Percentiles rank a stretch among this genome's conserved stretches.
Evolutionary conservation across 2,329 filamentous ascomycete genomes (phyloP).

Genomic region (Arthrinium phaeospermum): DNA sequence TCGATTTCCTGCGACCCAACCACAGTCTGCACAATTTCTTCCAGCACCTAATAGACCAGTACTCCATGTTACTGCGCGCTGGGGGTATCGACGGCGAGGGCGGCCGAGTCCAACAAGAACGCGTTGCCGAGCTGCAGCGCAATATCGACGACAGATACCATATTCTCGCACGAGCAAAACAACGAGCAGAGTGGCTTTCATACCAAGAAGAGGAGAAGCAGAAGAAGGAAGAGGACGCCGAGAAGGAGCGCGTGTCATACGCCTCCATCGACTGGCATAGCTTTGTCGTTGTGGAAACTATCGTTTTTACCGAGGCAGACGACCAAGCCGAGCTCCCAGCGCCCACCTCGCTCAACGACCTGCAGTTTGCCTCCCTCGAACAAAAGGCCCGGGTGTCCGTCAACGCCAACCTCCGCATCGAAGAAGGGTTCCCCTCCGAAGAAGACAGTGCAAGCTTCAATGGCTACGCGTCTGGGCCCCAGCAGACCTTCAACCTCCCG

Average conservation of each 20-base stretch:
- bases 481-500: conserved; percentile 49
- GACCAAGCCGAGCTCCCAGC: conserved; percentile 86
- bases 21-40: conserved; percentile 98
- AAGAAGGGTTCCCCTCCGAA: conserved; percentile 91
- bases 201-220: conserved; percentile 84
- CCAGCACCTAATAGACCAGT: conserved; percentile 89
- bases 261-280: conserved; percentile 97
- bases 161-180: conserved; percentile 79
- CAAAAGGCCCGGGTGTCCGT: conserved; percentile 93
- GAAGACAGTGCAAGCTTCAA: conserved; percentile 64
- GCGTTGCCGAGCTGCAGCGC: conserved; percentile 73
- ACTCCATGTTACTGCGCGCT: conserved; percentile 76
- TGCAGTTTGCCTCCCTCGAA: conserved; percentile 93
- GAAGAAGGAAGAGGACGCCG: conserved; percentile 86
- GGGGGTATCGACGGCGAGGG: conserved; percentile 69
- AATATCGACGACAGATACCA: conserved; percentile 82
- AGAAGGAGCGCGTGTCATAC: conserved; percentile 77
- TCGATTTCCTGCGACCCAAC: conserved; percentile 93
- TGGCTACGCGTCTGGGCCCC: conserved; percentile 45
- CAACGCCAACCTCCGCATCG: conserved; percentile 80
- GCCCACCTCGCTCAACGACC: conserved; percentile 85
- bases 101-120: conserved; percentile 73
- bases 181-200: conserved; percentile 86
- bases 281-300: conserved; percentile 94
- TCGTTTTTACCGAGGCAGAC: conserved; percentile 88